Percentiles rank a stretch among this genome's conserved stretches.
Conservation (phyloP, 805 yeast genomes). For the Maudiozyma saulgeensis region DNA sequence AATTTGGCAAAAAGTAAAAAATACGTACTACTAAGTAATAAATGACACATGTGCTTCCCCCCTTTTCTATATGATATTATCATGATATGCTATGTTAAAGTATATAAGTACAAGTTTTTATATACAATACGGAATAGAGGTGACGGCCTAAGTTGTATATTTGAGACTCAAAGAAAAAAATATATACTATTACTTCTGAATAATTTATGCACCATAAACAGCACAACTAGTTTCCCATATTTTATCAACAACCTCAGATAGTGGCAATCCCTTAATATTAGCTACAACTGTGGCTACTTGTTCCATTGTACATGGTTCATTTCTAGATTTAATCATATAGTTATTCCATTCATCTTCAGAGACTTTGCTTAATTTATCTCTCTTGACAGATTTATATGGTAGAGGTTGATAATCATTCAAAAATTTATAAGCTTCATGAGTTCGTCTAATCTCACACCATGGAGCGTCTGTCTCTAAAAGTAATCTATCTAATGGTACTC, state of each 20-base stretch:
- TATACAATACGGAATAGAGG: no score
- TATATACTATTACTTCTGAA: neutral
- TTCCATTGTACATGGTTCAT: conserved; percentile 85
- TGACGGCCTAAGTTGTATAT: no score
- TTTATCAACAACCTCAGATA: conserved; percentile 36
- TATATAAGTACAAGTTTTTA: neutral
- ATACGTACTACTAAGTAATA: neutral
- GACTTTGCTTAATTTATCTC: conserved; percentile 27
- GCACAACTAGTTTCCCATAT: conserved; percentile 45
- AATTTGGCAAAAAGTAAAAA: no score
- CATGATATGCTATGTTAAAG: neutral
- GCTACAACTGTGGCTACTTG: conserved; percentile 66
- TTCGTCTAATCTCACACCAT: conserved; percentile 89
- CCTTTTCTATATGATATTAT: no score
- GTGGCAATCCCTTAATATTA: conserved; percentile 35
- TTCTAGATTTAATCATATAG: conserved; percentile 64
- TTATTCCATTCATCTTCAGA: conserved; percentile 19
- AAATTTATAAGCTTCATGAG: conserved; percentile 64
- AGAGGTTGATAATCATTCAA: conserved; percentile 33
- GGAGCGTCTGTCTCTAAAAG: conserved; percentile 95
- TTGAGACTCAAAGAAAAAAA: neutral
- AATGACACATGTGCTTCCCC: neutral
- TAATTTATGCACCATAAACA: conserved; percentile 28
- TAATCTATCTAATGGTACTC: conserved; percentile 61
- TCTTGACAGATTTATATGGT: conserved; percentile 23